These are phyloP conservation scores for Colletotrichum brevisporum DNA, from an alignment of 2,329 filamentous ascomycete genomes.

Conservation along the genomic window DNA sequence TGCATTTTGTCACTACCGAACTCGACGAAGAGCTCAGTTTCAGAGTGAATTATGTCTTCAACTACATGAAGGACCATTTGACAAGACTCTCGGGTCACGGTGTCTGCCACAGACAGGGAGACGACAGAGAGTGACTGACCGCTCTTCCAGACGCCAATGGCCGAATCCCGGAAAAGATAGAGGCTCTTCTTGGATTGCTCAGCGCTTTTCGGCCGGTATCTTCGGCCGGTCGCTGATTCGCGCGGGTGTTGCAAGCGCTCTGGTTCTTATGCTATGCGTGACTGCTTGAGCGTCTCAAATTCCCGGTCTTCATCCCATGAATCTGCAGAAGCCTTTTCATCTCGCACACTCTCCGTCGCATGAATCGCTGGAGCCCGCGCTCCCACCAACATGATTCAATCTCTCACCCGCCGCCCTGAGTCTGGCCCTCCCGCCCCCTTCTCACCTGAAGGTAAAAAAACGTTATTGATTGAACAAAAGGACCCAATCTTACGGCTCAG, in stretches of 20 bases:
- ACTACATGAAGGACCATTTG: no score
- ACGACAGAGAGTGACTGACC: no score
- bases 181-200: background rate
- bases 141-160: background rate
- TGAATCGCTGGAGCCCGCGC: slow-evolving; percentile 1
- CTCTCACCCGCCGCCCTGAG: background rate
- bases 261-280: background rate
- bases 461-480: background rate
- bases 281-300: background rate
- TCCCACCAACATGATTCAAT: slow-evolving; percentile 5
- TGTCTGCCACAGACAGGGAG: no score
- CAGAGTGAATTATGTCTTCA: no score
- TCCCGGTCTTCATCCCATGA: slow-evolving; percentile 14
- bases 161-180: background rate
- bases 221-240: background rate
- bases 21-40: no score
- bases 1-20: no score
- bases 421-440: background rate
- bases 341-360: slow-evolving; percentile 29
- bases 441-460: slow-evolving; percentile 29
- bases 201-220: background rate
- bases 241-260: background rate
- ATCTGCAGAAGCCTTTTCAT: slow-evolving; percentile 21
- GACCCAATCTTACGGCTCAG: slow-evolving; percentile 26
- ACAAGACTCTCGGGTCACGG: no score